These are phyloP conservation scores for Pugionium dolabratum DNA, from an alignment of 345 rosid species.

Conservation along the genomic window DNA sequence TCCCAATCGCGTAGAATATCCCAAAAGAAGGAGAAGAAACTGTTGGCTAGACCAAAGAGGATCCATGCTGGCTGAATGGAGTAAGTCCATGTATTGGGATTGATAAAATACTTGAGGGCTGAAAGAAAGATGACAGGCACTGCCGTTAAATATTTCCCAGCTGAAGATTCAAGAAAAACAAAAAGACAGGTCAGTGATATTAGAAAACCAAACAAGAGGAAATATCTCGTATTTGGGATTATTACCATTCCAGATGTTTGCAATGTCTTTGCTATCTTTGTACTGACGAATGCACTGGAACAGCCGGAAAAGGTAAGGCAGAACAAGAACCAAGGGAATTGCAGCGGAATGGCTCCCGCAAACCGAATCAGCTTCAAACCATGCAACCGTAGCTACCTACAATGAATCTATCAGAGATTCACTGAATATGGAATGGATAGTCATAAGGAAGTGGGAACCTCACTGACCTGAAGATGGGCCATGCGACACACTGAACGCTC, in stretches of 20 bases:
- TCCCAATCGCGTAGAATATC: conserved; percentile 96
- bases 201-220: neutral
- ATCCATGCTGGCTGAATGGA: conserved; percentile 94
- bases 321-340: conserved; percentile 90
- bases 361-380: conserved; percentile 99
- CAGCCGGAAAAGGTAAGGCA: conserved; percentile 85
- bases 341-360: conserved; percentile 93
- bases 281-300: conserved; percentile 94
- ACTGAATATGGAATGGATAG: conserved; percentile 24
- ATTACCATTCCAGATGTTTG: conserved; percentile 80
- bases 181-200: conserved; percentile 17
- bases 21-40: conserved; percentile 93
- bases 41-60: conserved; percentile 72
- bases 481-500: conserved; percentile 96
- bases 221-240: conserved; percentile 1
- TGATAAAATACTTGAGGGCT: conserved; percentile 85
- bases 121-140: conserved; percentile 95
- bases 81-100: conserved; percentile 73
- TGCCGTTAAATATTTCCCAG: conserved; percentile 84
- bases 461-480: conserved; percentile 87
- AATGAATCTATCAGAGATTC: conserved; percentile 32
- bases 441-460: conserved; percentile 12
- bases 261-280: conserved; percentile 76
- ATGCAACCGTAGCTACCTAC: conserved; percentile 96
- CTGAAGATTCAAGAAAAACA: conserved; percentile 52